Base-by-base conservation (phyloP, 2,329 filamentous ascomycete species). In the Cercospora sp. region DNA sequence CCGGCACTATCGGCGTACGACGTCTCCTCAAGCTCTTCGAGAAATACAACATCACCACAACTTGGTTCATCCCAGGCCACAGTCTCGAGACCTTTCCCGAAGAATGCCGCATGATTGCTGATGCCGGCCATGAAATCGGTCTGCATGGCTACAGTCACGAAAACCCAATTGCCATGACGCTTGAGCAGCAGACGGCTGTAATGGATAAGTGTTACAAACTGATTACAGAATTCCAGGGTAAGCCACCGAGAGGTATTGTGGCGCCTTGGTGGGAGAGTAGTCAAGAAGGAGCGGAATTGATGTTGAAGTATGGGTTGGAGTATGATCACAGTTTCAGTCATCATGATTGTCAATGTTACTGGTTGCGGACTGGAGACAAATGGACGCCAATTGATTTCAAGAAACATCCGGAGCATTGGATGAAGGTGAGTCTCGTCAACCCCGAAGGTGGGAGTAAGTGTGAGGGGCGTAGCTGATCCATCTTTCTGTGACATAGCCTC, bases 231-330 rank as follows among this genome's bases (percentile, higher is more conserved):
- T 90, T 94, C 74, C 86, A 85, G 48, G 77, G 70, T n/a, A 92
- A 91, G 79, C 89, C 88, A 0, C 91, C 91, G 0, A 82, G 89
- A 0, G 91, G 91, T 0, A 89, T 85, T 45, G 90, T 93, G 0
- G 90, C 90, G 0, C 91, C 91, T 0, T 93, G 87, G 85, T 93
- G 90, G 90, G 90, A 93, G 75, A 88, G 87, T 0, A 89, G 86
- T 67, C 84, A 87, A 70, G 90, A 92, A 75, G 89, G 89, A 3
- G 86, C 87, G 0, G 86, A 91, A 70, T 78, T 91, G 16, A 80
- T 91, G 72, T 81, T 90, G 16, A 84, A 83, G 70, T 91, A 91
- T 74, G 89, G 89, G 13, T 87, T 91, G 69, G 88, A 90, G 72
- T 91, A 91, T 73, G 89, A 91, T 72, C 89, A 91, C 75, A 86